phyloP scores from a whole-genome alignment of 768 basidiomycete genomes.

The Leccinum boreale region DNA sequence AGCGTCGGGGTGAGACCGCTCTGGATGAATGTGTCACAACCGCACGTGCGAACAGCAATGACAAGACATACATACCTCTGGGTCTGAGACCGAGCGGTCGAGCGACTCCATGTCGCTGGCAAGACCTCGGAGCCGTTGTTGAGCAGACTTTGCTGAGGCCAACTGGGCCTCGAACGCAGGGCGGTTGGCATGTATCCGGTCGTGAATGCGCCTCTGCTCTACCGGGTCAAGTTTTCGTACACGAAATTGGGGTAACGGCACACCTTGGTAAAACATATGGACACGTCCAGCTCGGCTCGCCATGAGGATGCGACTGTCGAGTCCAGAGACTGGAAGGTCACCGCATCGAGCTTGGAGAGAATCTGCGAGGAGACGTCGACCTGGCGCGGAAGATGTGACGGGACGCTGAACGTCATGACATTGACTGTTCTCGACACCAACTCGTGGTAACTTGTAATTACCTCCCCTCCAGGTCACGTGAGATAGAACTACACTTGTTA shows the following conservation, averaged over 20 bases:
- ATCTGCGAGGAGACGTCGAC: conserved; percentile 71
- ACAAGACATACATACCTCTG: conserved; percentile 46
- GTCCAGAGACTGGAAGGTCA: conserved; percentile 54
- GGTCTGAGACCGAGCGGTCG: conserved; percentile 47
- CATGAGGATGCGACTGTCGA: conserved; percentile 63
- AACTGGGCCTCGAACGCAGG: conserved; percentile 64
- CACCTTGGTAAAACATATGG: conserved; percentile 72
- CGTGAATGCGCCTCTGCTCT: conserved; percentile 62
- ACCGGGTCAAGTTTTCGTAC: conserved; percentile 4
- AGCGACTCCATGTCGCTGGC: conserved; percentile 52
- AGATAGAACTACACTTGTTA: conserved; percentile 13
- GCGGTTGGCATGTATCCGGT: conserved; percentile 64
- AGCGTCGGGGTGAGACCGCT: conserved; percentile 65
- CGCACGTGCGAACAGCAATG: background rate
- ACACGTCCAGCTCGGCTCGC: conserved; percentile 68
- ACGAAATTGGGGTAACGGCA: conserved; percentile 1
- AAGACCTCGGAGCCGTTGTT: conserved; percentile 53
- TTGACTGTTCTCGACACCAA: background rate
- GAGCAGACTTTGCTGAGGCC: conserved; percentile 59
- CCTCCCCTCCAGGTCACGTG: conserved; percentile 4
- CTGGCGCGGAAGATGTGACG: conserved; percentile 69
- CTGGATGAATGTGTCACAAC: conserved; percentile 36
- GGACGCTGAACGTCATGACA: conserved; percentile 74
- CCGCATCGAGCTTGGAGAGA: conserved; percentile 65
- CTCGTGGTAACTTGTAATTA: conserved; percentile 1